phyloP scores from a whole-genome alignment of 2,329 filamentous ascomycete genomes.

The Westerdykella ornata region DNA sequence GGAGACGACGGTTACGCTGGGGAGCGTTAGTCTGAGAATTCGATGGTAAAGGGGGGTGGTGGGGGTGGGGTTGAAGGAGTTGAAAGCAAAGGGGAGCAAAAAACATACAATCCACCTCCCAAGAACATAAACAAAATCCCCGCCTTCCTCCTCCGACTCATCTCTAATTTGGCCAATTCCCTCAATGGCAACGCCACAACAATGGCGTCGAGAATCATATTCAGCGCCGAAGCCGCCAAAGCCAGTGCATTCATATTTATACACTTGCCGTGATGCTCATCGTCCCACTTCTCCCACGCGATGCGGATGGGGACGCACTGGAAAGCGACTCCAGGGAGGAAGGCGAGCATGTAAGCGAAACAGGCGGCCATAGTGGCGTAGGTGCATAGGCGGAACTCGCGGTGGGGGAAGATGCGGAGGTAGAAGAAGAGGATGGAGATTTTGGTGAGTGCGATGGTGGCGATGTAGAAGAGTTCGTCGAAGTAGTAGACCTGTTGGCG shows the following conservation, averaged over 20 bases:
- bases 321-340: conserved; percentile 11
- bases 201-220: conserved; percentile 28
- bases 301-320: conserved; percentile 21
- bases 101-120: conserved; percentile 36
- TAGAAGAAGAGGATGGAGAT: conserved; percentile 27
- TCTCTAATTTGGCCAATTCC: conserved; percentile 24
- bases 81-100: background rate
- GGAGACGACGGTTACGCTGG: conserved; percentile 42
- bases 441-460: conserved; percentile 19
- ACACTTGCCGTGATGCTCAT: conserved; percentile 20
- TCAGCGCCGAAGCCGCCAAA: conserved; percentile 24
- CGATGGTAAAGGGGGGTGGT: background rate
- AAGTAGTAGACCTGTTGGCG: conserved; percentile 18
- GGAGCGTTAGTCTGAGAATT: background rate
- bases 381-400: conserved; percentile 11
- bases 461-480: conserved; percentile 17
- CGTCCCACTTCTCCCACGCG: conserved; percentile 24
- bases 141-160: conserved; percentile 25
- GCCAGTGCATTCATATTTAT: conserved; percentile 21
- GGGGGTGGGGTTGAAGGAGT: background rate
- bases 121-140: conserved; percentile 36
- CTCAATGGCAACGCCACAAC: conserved; percentile 29
- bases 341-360: conserved; percentile 15
- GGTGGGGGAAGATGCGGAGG: conserved; percentile 26
- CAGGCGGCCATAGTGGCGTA: conserved; percentile 13